Conservation (phyloP, 2,329 filamentous ascomycete species). For the Ceratocystis papillata region DNA sequence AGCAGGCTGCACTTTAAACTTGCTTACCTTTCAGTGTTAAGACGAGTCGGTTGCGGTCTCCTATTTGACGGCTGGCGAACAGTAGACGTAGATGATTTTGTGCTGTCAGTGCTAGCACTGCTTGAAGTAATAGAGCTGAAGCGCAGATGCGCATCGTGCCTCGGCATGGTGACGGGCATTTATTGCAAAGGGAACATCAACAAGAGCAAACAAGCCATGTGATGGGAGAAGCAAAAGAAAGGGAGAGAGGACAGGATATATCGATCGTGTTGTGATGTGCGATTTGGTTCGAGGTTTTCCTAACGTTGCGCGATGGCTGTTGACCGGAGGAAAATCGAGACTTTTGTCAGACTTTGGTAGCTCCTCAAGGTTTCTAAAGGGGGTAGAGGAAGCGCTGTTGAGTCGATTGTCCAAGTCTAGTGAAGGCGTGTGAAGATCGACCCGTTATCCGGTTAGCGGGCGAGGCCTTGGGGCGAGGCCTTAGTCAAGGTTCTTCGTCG, state of each 20-base stretch:
- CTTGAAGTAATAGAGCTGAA: constrained; percentile 49
- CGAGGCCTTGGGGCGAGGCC: neutral
- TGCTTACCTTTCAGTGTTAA: constrained; percentile 31
- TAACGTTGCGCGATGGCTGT: no score
- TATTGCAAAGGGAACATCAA: neutral
- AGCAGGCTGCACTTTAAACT: neutral
- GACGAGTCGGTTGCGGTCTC: constrained; percentile 28
- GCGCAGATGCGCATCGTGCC: constrained; percentile 52
- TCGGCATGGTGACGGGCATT: constrained; percentile 46
- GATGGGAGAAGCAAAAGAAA: neutral
- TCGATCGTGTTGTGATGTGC: no score
- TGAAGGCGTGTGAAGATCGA: neutral
- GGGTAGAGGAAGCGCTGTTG: neutral
- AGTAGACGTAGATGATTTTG: constrained; percentile 52
- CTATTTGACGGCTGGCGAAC: constrained; percentile 33
- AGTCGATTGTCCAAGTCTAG: neutral
- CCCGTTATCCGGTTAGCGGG: neutral
- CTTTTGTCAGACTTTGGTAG: neutral
- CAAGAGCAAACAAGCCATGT: constrained; percentile 9
- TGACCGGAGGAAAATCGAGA: no score
- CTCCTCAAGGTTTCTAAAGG: neutral
- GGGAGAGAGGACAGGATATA: neutral
- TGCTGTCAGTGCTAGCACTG: constrained; percentile 55
- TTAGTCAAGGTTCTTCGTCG: constrained; percentile 5
- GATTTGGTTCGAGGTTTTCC: no score